Evolutionary conservation across 768 basidiomycete species (phyloP).

Genomic region (Austroboletus eburneus): DNA sequence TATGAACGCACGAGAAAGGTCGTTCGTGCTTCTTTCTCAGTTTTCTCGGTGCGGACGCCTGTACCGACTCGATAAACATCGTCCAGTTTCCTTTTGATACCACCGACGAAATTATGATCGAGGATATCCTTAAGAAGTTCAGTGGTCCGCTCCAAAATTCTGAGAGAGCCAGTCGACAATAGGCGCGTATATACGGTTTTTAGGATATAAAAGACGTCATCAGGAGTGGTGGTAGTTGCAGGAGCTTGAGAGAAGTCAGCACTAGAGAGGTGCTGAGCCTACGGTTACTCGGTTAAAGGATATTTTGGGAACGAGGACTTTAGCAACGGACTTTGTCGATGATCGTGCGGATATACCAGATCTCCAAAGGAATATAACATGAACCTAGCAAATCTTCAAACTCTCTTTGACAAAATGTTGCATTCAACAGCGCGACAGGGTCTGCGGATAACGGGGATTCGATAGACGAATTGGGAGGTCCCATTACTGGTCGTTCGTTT

Average conservation of each 20-base stretch:
- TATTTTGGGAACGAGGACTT: neutral
- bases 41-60: conserved; percentile 61
- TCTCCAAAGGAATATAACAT: conserved; percentile 86
- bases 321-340: conserved; percentile 77
- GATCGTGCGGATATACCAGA: conserved; percentile 84
- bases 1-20: conserved; percentile 72
- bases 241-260: conserved; percentile 64
- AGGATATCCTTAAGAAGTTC: conserved; percentile 67
- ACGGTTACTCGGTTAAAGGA: conserved; percentile 2
- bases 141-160: conserved; percentile 54
- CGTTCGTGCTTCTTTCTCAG: conserved; percentile 73
- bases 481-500: neutral
- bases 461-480: neutral
- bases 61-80: conserved; percentile 69
- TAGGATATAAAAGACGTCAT: conserved; percentile 95
- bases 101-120: conserved; percentile 77
- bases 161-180: conserved; percentile 69
- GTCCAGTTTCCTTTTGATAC: conserved; percentile 83
- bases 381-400: conserved; percentile 65
- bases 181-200: conserved; percentile 78
- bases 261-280: conserved; percentile 87
- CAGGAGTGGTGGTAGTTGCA: conserved; percentile 72
- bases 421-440: conserved; percentile 34
- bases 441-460: neutral
- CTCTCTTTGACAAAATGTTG: conserved; percentile 49